Evolutionary conservation across 371 early-diverging fungal species (phyloP), one percentile per base, ranked within the genome.

Genomic region (Rhizopus arrhizus): DNA sequence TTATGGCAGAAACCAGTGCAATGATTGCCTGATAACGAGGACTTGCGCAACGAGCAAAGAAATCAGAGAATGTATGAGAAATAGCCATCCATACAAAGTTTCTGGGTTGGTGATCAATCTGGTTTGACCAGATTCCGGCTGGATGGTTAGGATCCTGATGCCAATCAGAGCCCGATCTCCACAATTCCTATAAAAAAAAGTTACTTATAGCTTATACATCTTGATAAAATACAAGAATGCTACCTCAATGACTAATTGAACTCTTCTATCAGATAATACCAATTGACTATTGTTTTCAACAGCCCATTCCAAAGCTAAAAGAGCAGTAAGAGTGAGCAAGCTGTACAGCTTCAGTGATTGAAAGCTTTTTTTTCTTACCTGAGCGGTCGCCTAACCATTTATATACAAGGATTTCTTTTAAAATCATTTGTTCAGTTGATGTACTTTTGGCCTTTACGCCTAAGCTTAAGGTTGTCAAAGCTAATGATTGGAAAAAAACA

Each of bases 251-350:
- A 69, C 69, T 8, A 46, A 11, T 29, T 66, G 68, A 22, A 78
- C 75, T n/a, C 66, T 51, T 5, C 49, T 42, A 59, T 78, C 72
- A 22, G 52, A 56, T 22, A 78, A 55, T 16, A 78, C 67, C 38
- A 69, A 9, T 28, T 75, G 74, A 40, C 68, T 68, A n/a, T 78
- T 64, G 43, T 75, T 73, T 8, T 68, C 68, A 53, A 68, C 45
- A 7, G 78, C 78, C 70, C 66, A 74, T 47, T 72, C 67, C 55
- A 78, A 32, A 29, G 75, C 78, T 76, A 63, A 16, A 62, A 1
- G n/a, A 12, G 33, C 10, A 15, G 32, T 47, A 1, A 8, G 22
- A 36, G 32, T 5, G 28, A 61, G 29, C 53, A 29, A 58, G 12
- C 13, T 4, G 9, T 31, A 42, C 6, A 45, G 5, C 32, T 52